Conservation (phyloP, 225 moss, liverwort and hornwort genomes). For the Ulota crispa region DNA sequence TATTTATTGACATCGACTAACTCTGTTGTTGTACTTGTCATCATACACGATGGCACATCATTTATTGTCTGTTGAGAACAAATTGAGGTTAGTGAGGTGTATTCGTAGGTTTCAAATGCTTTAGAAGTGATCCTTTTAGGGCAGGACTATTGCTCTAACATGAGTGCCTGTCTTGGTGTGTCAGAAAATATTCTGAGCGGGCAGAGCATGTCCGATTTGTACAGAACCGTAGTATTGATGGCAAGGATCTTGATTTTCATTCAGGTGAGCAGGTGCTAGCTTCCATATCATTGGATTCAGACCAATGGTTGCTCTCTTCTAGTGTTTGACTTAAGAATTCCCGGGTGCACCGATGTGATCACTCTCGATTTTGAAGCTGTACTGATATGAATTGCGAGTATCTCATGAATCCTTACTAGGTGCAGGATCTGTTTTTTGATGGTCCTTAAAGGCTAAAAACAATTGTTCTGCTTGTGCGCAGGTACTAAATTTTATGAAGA, state of each 20-base stretch:
- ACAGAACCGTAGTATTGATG: conserved; percentile 83
- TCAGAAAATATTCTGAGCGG: conserved; percentile 94
- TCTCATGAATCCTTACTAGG: background rate
- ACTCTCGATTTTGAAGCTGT: background rate
- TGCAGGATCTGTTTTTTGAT: background rate
- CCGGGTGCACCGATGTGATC: background rate
- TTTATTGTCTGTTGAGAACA: background rate
- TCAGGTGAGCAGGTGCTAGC: conserved; percentile 48
- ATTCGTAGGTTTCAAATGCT: background rate
- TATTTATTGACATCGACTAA: background rate
- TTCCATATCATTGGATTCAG: background rate
- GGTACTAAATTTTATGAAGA: conserved; percentile 87
- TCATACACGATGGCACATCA: too few species aligned
- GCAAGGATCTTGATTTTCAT: conserved; percentile 84
- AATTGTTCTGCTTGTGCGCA: conserved; percentile 20
- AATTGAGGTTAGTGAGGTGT: background rate
- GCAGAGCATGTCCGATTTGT: conserved; percentile 91
- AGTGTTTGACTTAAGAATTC: background rate
- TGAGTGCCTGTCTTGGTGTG: background rate
- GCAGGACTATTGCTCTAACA: background rate
- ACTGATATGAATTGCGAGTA: too few species aligned
- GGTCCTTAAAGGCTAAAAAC: background rate
- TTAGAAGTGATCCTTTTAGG: background rate
- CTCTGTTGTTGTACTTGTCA: background rate
- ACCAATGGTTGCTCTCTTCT: background rate